These are phyloP conservation scores for Clarireedia hainanense DNA, from an alignment of 2,329 filamentous ascomycete species.

Conservation along the genomic window DNA sequence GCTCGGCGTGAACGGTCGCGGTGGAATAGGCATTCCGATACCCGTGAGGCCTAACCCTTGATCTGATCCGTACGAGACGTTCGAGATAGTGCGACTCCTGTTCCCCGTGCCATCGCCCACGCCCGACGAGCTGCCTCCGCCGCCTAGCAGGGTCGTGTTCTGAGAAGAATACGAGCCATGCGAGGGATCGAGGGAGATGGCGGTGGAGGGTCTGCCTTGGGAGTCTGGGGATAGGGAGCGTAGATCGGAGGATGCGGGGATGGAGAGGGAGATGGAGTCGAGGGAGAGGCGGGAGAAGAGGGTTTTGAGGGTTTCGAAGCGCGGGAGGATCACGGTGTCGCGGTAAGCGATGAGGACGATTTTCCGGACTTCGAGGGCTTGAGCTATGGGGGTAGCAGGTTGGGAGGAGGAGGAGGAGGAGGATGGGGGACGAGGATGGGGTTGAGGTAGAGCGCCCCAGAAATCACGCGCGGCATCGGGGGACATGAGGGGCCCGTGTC, in stretches of 20 bases:
- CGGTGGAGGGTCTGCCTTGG: constrained; percentile 59
- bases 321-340: constrained; percentile 78
- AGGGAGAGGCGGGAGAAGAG: constrained; percentile 86
- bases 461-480: constrained; percentile 78
- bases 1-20: constrained; percentile 26
- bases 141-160: constrained; percentile 64
- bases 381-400: constrained; percentile 24
- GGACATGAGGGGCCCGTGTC: constrained; percentile 70
- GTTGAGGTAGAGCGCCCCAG: constrained; percentile 64
- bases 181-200: constrained; percentile 65
- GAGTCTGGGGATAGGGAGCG: constrained; percentile 41
- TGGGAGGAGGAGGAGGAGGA: constrained; percentile 20
- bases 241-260: constrained; percentile 36
- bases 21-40: constrained; percentile 21
- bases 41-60: constrained; percentile 20
- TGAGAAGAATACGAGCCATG: constrained; percentile 75
- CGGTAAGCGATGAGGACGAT: constrained; percentile 83
- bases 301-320: constrained; percentile 80
- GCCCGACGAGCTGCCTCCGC: constrained; percentile 40
- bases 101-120: constrained; percentile 40
- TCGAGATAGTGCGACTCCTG: constrained; percentile 76
- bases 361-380: constrained; percentile 75
- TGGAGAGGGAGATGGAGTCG: constrained; percentile 51
- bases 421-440: constrained; percentile 31
- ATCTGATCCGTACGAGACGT: constrained; percentile 59